Base-by-base conservation (phyloP, 345 rosid genomes). In the Euclidium syriacum region DNA sequence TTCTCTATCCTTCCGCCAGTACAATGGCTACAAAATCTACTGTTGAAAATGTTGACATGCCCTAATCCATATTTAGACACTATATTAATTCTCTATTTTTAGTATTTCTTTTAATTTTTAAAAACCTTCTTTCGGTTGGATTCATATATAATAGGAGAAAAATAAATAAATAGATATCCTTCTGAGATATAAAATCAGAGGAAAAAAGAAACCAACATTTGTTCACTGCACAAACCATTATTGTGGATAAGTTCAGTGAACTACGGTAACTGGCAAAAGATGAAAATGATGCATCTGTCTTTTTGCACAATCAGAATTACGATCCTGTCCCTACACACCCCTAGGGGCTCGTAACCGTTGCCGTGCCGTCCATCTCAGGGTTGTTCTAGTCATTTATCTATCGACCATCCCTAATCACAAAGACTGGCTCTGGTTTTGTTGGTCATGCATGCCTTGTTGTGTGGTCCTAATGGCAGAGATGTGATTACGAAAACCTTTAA, bases 221-320 rank as follows among this genome's bases (percentile, higher is more conserved):
- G 47, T 50, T 62, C 39, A 52, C 52, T 52, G 34, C 35, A 20
- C 14, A 32, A 42, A 53, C 44, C 34, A 65, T 65, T 33, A 33
- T 42, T 52, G 35, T 17, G 22, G 62, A 54, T 34, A 35, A 54
- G 55, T 44, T 34, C 46, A 54, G 55, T 44, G 54, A 64, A 33
- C 34, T 20, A 22, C 41, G 41, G 43, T 41, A 30, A 52, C 70
- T 8, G 55, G 46, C 47, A 65, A 65, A 55, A 46, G 63, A 55
- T 33, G 46, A 55, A 42, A 43, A 65, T 55, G 62, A 65, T 65
- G 70, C 54, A 44, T 16, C 47, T 63, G 40, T 39, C 19, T 10
- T 51, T 33, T 64, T 39, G 33, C 52, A 38, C 29, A 8, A 4
- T 20, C 10, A 41, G 22, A 65, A 11, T 2, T 25, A 65, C 54